Evolutionary conservation across 768 basidiomycete species (phyloP).

Genomic region (Mycena albidolilacea): DNA sequence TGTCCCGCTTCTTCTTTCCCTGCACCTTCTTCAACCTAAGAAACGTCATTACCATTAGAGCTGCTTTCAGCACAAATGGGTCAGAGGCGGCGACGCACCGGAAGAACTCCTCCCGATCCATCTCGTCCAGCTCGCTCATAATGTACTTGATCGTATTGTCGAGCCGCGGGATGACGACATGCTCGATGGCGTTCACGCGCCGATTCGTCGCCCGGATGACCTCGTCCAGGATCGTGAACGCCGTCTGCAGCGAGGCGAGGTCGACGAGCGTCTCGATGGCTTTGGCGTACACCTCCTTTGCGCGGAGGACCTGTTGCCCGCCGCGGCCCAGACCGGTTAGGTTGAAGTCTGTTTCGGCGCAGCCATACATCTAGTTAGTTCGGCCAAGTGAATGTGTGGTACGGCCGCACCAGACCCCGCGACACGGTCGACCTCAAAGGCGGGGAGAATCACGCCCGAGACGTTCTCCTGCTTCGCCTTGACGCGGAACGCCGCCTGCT

Average conservation of each 20-base stretch:
- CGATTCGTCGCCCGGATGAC: slow-evolving; percentile 99
- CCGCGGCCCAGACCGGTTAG: slow-evolving; percentile 97
- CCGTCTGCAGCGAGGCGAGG: slow-evolving; percentile 96
- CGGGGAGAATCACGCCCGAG: slow-evolving; percentile 94
- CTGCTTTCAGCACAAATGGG: not conserved
- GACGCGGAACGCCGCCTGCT: slow-evolving; percentile 92
- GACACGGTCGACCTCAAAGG: slow-evolving; percentile 93
- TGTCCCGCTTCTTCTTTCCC: slow-evolving; percentile 95
- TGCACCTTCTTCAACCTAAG: slow-evolving; percentile 95
- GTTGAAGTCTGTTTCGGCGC: slow-evolving; percentile 81
- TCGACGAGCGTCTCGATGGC: slow-evolving; percentile 98
- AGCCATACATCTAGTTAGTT: too few relatives aligned
- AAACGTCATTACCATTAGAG: not conserved
- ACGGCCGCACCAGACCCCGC: slow-evolving; percentile 78
- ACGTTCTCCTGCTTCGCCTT: slow-evolving; percentile 98
- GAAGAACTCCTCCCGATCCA: slow-evolving; percentile 97
- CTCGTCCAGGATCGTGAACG: slow-evolving; percentile 98
- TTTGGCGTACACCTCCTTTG: slow-evolving; percentile 98
- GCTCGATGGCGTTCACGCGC: slow-evolving; percentile 98
- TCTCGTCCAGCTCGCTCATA: slow-evolving; percentile 96
- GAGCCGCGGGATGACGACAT: slow-evolving; percentile 94
- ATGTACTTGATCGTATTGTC: slow-evolving; percentile 99
- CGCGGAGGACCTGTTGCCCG: slow-evolving; percentile 94
- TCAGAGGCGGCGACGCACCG: slow-evolving; percentile 61
- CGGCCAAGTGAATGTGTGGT: not conserved